Evolutionary conservation across 306 rosid species (phyloP).

Genomic region (Argentina anserina): DNA sequence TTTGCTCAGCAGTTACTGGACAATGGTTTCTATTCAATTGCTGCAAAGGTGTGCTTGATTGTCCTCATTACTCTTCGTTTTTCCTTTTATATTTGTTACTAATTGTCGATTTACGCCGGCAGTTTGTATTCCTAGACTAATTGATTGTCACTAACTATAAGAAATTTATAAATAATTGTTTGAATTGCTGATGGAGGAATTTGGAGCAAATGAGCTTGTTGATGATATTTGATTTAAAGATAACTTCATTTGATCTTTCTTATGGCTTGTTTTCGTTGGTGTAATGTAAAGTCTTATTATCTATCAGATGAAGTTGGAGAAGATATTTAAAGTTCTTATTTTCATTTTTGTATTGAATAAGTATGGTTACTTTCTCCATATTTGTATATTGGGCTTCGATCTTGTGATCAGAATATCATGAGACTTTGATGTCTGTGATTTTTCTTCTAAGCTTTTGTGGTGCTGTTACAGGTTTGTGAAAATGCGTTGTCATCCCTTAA

Average conservation of each 20-base stretch:
- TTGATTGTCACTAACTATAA: neutral
- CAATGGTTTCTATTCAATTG: conserved; percentile 55
- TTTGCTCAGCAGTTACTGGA: conserved; percentile 56
- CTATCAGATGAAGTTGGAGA: neutral
- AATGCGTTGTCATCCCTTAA: conserved; percentile 42
- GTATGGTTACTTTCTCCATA: too few relatives aligned
- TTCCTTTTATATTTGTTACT: neutral
- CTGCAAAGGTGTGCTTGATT: conserved; percentile 41
- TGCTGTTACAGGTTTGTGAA: conserved; percentile 62
- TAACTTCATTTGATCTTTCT: neutral
- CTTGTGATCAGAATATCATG: neutral
- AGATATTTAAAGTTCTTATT: too few relatives aligned
- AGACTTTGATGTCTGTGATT: conserved; percentile 12
- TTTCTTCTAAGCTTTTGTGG: conserved; percentile 9
- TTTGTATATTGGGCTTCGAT: neutral
- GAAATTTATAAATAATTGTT: neutral
- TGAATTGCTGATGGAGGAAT: neutral
- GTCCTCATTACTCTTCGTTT: neutral
- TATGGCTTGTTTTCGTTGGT: neutral
- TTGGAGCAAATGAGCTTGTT: neutral
- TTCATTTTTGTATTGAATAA: too few relatives aligned
- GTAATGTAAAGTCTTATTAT: neutral
- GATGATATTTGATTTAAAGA: neutral
- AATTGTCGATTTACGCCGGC: neutral
- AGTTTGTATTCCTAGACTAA: neutral